Evolutionary conservation across 371 early-diverging fungal genomes (phyloP), one percentile per base, ranked within the genome.

Genomic region (Actinomortierella ambigua): DNA sequence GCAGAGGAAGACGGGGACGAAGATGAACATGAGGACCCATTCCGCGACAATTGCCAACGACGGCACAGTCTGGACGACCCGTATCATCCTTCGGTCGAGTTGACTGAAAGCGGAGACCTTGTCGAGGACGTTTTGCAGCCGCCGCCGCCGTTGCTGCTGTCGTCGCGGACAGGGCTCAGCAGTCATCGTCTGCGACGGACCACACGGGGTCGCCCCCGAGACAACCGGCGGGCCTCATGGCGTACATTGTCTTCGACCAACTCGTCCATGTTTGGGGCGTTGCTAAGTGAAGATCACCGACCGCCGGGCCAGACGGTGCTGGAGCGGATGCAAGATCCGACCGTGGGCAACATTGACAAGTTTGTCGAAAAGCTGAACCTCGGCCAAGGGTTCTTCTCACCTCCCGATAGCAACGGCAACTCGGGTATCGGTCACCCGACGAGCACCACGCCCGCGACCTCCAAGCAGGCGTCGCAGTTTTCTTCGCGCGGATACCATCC

Each of bases 251-350:
- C 73, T 9, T 73, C 73, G 11, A 60, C 63, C 0, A 66, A 39
- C 20, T 73, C 73, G 1, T 66, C 63, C 1, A 44, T 59, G 44
- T 73, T 66, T 63, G 73, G 73, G 15, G 73, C 73, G 3, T 43
- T 73, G 9, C 27, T 73, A 14, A 73, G 61, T 17, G 63, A 73
- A 20, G 63, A 56, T 11, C 73, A 73, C 39, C 40, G 66, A 22
- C 57, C 73, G 0, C 73, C 73, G 0, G 63, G 73, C 29, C 67
- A 73, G 50, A 51, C 60, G 1, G 54, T 66, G 15, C 44, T 57
- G 39, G 61, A 63, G 24, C 48, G 48, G 9, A 11, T 22, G 0
- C 29, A 53, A 15, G 48, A 28, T 20, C 63, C 53, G 3, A 4
- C 22, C 28, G 34, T 34, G 4, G 57, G 50, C 2, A 66, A 63